Percentiles rank a stretch among this genome's conserved stretches.
These are phyloP conservation scores for Trichoderma sp. DNA, from an alignment of 2,329 filamentous ascomycete genomes.

Conservation along the genomic window DNA sequence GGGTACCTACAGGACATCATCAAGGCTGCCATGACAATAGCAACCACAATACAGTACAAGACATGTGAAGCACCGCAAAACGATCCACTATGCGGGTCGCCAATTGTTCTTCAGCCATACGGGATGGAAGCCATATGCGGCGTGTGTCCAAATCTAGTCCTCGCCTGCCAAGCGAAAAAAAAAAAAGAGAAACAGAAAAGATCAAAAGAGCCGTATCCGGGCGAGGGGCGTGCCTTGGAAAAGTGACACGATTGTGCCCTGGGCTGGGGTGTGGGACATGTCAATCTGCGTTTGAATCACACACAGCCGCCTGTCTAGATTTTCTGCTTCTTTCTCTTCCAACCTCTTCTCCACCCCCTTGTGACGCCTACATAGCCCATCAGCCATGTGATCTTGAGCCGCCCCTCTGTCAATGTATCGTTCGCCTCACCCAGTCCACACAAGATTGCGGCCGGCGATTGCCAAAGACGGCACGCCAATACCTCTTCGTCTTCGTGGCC, in stretches of 20 bases:
- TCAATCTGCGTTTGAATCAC: constrained; percentile 1
- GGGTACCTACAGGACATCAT: neutral
- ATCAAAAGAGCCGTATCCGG: neutral
- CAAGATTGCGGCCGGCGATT: neutral
- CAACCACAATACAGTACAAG: constrained; percentile 11
- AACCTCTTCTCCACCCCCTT: constrained; percentile 17
- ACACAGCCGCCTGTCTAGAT: constrained; percentile 4
- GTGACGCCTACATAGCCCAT: constrained; percentile 22
- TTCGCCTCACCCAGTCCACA: neutral
- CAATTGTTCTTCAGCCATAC: neutral
- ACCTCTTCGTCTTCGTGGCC: neutral
- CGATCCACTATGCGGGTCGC: constrained; percentile 12
- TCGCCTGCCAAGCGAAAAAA: neutral
- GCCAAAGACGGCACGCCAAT: constrained; percentile 1
- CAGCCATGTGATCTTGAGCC: constrained; percentile 28
- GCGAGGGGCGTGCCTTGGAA: constrained; percentile 2
- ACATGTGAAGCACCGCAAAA: neutral
- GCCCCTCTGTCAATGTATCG: neutral
- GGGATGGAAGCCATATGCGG: neutral
- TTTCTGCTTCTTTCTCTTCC: neutral
- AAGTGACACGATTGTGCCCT: constrained; percentile 1
- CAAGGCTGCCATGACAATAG: constrained; percentile 16
- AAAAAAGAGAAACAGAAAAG: neutral
- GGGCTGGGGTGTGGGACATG: constrained; percentile 6
- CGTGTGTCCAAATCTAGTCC: neutral